A percentile compares a stretch with the other conserved stretches of the same genome.
These are phyloP conservation scores for Aspergillus persii DNA, from an alignment of 2,329 filamentous ascomycete genomes.

Conservation along the genomic window DNA sequence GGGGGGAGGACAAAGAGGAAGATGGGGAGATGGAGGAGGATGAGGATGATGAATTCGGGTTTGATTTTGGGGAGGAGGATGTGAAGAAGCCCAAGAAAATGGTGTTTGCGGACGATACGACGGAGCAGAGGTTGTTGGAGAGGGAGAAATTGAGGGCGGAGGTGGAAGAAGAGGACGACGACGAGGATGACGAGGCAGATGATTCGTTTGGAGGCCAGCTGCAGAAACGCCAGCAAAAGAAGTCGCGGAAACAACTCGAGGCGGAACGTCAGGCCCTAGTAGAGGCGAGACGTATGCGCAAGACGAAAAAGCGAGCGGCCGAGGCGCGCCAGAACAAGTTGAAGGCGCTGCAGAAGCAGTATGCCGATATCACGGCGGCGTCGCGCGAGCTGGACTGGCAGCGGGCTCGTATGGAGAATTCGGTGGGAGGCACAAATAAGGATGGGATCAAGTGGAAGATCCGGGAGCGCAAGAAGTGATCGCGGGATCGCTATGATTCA, in stretches of 20 bases:
- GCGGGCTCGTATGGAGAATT: constrained; percentile 60
- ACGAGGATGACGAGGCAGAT: constrained; percentile 26
- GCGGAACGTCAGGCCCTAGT: constrained; percentile 40
- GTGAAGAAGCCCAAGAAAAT: constrained; percentile 31
- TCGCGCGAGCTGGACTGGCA: constrained; percentile 59
- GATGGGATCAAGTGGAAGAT: constrained; percentile 64
- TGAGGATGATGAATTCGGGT: constrained; percentile 22
- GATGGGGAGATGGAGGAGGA: constrained; percentile 21
- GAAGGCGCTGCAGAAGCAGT: constrained; percentile 52
- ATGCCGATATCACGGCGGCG: constrained; percentile 54
- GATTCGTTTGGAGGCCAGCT: constrained; percentile 15
- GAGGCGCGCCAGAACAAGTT: constrained; percentile 51
- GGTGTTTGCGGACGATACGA: constrained; percentile 40
- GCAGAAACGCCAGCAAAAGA: constrained; percentile 28
- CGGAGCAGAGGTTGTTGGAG: constrained; percentile 33
- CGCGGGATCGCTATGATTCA: neutral
- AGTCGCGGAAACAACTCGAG: constrained; percentile 45
- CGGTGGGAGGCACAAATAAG: constrained; percentile 61
- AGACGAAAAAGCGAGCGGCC: constrained; percentile 49
- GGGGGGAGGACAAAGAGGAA: constrained; percentile 20
- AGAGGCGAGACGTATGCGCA: constrained; percentile 41
- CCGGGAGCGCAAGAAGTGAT: constrained; percentile 54
- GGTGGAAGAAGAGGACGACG: constrained; percentile 21
- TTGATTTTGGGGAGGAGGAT: constrained; percentile 22
- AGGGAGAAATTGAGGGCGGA: constrained; percentile 19